Conservation (phyloP, 495 filamentous ascomycete genomes). For the Penicillium bialowiezense region DNA sequence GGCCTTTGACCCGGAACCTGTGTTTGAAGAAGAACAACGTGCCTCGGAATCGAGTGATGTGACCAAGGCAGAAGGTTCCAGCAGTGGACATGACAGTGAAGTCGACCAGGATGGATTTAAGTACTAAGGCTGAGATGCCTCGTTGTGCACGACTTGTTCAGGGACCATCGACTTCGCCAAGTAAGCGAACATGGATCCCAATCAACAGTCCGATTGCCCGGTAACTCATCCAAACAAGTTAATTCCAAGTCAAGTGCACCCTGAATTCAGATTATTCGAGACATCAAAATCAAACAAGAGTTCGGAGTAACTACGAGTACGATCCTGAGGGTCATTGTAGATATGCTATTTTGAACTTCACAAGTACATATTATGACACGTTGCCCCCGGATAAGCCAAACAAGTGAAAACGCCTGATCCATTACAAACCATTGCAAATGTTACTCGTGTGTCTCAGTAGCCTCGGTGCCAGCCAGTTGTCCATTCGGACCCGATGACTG, state of each 20-base stretch:
- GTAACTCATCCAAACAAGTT: not conserved
- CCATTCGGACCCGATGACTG: not conserved
- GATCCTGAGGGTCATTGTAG: not conserved
- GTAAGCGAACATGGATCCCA: too few relatives aligned
- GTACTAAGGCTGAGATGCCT: not conserved
- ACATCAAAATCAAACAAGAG: too few relatives aligned
- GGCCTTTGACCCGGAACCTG: constrained; percentile 74
- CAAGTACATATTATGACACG: not conserved
- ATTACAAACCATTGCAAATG: not conserved
- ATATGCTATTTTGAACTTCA: not conserved
- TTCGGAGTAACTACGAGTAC: too few relatives aligned
- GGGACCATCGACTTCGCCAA: too few relatives aligned
- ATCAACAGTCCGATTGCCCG: too few relatives aligned
- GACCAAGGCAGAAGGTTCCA: constrained; percentile 26
- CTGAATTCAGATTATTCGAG: not conserved
- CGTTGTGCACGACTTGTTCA: not conserved
- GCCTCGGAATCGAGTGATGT: constrained; percentile 36
- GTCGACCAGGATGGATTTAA: constrained; percentile 13
- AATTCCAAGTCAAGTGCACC: not conserved
- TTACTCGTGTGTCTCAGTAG: not conserved
- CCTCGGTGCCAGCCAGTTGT: not conserved
- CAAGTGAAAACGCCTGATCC: constrained; percentile 1
- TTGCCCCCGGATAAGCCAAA: not conserved
- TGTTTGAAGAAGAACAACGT: constrained; percentile 78
- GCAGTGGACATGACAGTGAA: constrained; percentile 22